Evolutionary conservation across 495 filamentous ascomycete genomes (phyloP).

Genomic region (Xylaria intraflava): DNA sequence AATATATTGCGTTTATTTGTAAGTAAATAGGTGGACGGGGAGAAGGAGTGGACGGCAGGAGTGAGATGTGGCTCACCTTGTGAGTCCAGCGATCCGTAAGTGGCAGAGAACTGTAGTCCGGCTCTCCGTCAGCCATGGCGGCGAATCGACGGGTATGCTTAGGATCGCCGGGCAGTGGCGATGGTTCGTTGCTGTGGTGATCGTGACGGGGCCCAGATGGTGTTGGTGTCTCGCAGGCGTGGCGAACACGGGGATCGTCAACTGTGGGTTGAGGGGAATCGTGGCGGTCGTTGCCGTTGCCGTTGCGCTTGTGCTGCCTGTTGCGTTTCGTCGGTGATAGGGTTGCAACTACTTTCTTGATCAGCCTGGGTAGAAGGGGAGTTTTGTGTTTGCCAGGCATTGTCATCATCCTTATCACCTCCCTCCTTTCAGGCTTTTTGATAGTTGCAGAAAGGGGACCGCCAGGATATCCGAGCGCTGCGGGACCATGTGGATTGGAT

Average conservation of each 20-base stretch:
- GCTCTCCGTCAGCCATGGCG: constrained; percentile 63
- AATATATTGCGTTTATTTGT: background rate
- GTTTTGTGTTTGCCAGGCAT: constrained; percentile 12
- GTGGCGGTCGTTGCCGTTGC: background rate
- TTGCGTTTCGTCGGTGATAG: constrained; percentile 13
- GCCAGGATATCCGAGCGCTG: background rate
- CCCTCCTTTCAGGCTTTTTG: background rate
- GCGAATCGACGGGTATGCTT: constrained; percentile 6
- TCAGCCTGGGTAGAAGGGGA: constrained; percentile 19
- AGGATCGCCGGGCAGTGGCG: background rate
- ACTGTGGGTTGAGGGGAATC: background rate
- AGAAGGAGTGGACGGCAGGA: background rate
- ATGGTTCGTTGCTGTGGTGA: background rate
- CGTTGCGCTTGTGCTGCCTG: constrained; percentile 5
- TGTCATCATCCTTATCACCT: background rate
- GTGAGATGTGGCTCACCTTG: constrained; percentile 53
- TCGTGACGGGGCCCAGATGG: constrained; percentile 1
- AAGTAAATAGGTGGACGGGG: background rate
- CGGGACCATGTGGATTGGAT: no score
- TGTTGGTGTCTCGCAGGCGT: background rate
- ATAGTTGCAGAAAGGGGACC: no score
- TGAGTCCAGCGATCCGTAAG: constrained; percentile 78
- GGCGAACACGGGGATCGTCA: constrained; percentile 4
- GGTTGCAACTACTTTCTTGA: constrained; percentile 17
- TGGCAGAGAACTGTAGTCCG: constrained; percentile 77